Evolutionary conservation across 371 early-diverging fungal species (phyloP), one percentile per base, ranked within the genome.

Genomic region (Lichtheimia ramosa): DNA sequence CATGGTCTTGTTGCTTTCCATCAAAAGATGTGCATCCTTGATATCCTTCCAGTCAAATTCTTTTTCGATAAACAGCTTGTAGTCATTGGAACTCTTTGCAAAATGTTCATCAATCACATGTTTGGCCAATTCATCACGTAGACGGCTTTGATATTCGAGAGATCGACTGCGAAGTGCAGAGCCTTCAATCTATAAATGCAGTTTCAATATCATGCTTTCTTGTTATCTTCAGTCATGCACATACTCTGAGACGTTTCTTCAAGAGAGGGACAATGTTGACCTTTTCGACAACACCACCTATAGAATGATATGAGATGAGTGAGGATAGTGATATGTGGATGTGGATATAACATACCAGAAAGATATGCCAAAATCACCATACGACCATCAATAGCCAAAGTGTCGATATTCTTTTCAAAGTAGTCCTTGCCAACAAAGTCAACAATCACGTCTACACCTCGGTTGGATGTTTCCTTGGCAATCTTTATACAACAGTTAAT

Each of bases 391-490:
- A 75, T 13, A n/a, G 87, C 88, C 39, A 91, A 63, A 0, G 79
- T 70, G 14, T 72, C 75, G 2, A 91, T 57, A 63, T 93, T 91
- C 27, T 79, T 62, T 16, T 71, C 60, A 80, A 84, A 90, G 73
- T 91, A 89, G 34, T 80, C 65, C 18, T 79, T 87, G 51, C 89
- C 91, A 18, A 93, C 70, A 59, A 87, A 86, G 58, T 93, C 93
- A 46, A 91, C 75, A 34, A 91, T 63, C 16, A 86, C 66, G 65
- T 91, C 77, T 16, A 89, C 92, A 21, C 93, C 93, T 28, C 75
- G 75, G 2, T 74, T 75, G 25, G 62, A 65, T n/a, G 91, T 91
- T 42, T 70, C 72, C 23, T 82, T 56, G 15, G 70, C 63, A 14
- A 90, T 76, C 79, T 81, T 5, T 12, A 40, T 10, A 58, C 20